Base-by-base conservation (phyloP, 768 basidiomycete genomes). In the Boletus huronensis region DNA sequence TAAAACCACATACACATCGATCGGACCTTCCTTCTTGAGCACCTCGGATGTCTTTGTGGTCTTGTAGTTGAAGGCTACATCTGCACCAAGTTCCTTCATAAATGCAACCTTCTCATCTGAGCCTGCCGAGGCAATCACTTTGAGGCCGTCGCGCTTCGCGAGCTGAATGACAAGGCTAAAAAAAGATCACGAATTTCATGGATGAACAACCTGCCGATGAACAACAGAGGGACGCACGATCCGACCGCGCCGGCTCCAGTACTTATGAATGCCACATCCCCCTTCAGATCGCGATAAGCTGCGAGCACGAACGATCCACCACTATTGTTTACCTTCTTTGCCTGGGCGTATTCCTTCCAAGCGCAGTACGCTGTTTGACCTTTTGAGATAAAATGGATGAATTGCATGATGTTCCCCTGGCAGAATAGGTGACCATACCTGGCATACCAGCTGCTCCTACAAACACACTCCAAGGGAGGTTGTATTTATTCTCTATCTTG, bases 31-130 rank as follows among this genome's bases (percentile, higher is more conserved):
- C 53, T 76, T 75, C 54, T 67, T 58, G 26, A 90, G 72, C 5
- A 85, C 75, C 19, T 83, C 78, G 2, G 61, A 63, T 0, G 80
- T 82, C 41, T 75, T 72, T 2, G 73, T 73, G 0, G 77, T 87
- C 73, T 90, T 85, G 71, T 87, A 88, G 69, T 90, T 88, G 75
- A 88, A 88, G 2, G 77, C 82, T 14, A 84, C 77, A 57, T 90
- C 87, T 0, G 80, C 80, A 0, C 86, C 87, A 36, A 87, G 55
- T 13, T 75, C 74, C 49, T 77, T 76, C 68, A 85, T 72, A 63
- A 79, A 86, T 5, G 73, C 67, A 8, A 90, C 84, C 69, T 90
- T 90, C 48, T 86, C 82, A 28, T 89, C 85, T 0, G 81, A 79
- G 3, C 88, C 86, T 0, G 85, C 83, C 1, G 83, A 85, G 0